Conservation (phyloP, 1,284 basidiomycete species). For the Pascua guehoae region DNA sequence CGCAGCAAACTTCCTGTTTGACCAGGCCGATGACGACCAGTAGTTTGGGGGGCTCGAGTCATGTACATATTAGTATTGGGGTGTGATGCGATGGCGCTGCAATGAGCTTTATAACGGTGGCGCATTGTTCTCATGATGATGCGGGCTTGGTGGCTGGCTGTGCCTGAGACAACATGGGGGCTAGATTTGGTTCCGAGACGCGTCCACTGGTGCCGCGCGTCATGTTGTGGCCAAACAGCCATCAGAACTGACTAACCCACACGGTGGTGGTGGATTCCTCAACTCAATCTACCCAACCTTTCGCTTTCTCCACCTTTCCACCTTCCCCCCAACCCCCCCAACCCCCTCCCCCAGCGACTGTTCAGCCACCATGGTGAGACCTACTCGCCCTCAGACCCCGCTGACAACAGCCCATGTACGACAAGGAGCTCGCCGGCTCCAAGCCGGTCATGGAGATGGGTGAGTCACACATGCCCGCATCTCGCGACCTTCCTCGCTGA, state of each 20-base stretch:
- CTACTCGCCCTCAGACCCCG: background rate
- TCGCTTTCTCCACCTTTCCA: too few relatives aligned
- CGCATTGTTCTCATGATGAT: background rate
- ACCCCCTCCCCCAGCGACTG: background rate
- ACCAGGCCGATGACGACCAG: slow-evolving; percentile 62
- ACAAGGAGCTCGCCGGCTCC: slow-evolving; percentile 37
- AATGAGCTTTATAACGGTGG: background rate
- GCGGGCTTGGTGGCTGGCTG: background rate
- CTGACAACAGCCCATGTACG: slow-evolving; percentile 44
- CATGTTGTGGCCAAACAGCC: slow-evolving; percentile 6
- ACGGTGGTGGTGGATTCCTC: slow-evolving; percentile 17
- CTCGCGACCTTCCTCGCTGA: background rate
- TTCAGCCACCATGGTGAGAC: slow-evolving; percentile 12
- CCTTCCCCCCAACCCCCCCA: too few relatives aligned
- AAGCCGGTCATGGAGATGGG: slow-evolving; percentile 47
- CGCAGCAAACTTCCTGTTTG: slow-evolving; percentile 87
- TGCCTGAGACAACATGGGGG: background rate
- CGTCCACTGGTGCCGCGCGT: slow-evolving; percentile 5
- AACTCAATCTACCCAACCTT: too few relatives aligned
- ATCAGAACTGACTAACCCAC: background rate
- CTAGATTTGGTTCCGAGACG: slow-evolving; percentile 15
- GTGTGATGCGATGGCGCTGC: background rate
- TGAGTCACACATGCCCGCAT: slow-evolving; percentile 1
- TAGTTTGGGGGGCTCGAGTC: slow-evolving; percentile 9
- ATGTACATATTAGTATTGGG: slow-evolving; percentile 1